These are phyloP conservation scores for Cystobasidium tubakii DNA, from an alignment of 768 basidiomycete genomes.

Conservation along the genomic window DNA sequence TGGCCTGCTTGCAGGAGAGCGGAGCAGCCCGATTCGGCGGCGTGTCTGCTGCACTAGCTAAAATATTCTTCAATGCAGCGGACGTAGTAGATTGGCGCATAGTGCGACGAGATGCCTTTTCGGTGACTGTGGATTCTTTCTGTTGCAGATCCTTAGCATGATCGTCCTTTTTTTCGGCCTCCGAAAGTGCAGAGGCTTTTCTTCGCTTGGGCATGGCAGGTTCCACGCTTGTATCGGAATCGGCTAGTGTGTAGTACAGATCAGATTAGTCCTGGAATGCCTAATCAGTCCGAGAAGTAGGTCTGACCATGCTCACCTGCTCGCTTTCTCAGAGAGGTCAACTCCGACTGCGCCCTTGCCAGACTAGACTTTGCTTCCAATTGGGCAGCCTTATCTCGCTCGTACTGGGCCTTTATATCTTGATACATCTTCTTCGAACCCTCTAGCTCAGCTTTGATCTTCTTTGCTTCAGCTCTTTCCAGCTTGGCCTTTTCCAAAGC, in stretches of 20 bases:
- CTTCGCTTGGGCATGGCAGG: neutral
- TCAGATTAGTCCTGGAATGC: neutral
- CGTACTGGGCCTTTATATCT: neutral
- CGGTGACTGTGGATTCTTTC: neutral
- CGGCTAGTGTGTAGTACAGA: too few species aligned
- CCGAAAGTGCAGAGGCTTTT: neutral
- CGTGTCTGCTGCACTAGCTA: slow-evolving; percentile 13
- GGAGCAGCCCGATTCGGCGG: slow-evolving; percentile 9
- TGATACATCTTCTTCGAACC: neutral
- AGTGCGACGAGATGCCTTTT: neutral
- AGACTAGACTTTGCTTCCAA: neutral
- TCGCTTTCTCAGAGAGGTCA: neutral
- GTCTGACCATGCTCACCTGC: neutral
- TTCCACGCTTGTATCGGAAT: neutral
- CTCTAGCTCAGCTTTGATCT: neutral
- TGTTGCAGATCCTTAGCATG: neutral
- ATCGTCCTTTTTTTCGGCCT: neutral
- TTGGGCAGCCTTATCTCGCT: neutral
- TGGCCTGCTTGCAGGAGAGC: slow-evolving; percentile 4
- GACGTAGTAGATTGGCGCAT: slow-evolving; percentile 1
- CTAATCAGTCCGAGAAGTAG: too few species aligned
- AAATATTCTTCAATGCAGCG: slow-evolving; percentile 12
- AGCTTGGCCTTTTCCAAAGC: neutral
- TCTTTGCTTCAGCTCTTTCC: neutral
- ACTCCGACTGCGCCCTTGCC: neutral